phyloP scores from a whole-genome alignment of 2,329 filamentous ascomycete genomes.

The Venturia asperata region DNA sequence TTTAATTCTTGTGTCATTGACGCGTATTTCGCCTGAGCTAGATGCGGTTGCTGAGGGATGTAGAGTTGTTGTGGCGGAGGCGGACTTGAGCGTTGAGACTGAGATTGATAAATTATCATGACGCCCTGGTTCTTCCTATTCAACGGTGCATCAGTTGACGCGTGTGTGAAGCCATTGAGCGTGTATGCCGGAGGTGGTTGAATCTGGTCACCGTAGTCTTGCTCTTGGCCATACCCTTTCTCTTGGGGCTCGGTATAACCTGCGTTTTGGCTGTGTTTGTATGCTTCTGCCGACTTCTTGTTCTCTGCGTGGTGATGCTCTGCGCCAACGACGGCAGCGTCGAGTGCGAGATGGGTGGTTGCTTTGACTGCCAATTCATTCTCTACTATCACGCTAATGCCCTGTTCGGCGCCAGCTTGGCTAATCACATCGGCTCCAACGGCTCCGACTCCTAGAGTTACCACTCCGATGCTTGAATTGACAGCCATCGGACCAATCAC shows the following conservation, averaged over 20 bases:
- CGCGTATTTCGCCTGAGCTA: background rate
- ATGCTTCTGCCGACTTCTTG: conserved; percentile 7
- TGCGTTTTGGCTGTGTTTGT: background rate
- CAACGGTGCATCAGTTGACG: background rate
- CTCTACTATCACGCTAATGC: conserved; percentile 10
- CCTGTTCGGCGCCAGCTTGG: conserved; percentile 10
- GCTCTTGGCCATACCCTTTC: background rate
- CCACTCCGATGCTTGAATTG: background rate
- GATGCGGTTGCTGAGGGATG: background rate
- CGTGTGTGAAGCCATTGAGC: background rate
- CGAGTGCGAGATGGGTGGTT: conserved; percentile 2
- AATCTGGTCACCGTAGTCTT: background rate
- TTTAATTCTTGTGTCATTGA: background rate
- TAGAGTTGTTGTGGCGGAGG: background rate
- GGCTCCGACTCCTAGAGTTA: conserved; percentile 12
- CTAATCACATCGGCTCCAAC: conserved; percentile 4
- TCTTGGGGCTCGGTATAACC: background rate
- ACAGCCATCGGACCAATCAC: conserved; percentile 13
- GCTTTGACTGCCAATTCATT: conserved; percentile 16
- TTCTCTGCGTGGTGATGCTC: conserved; percentile 5
- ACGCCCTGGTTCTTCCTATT: too few species aligned
- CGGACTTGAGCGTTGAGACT: too few species aligned
- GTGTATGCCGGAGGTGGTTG: background rate
- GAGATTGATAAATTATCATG: background rate
- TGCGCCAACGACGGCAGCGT: background rate